Evolutionary conservation across 108 stramenopile species (phyloP).

Genomic region (Cylindrotheca closterium): DNA sequence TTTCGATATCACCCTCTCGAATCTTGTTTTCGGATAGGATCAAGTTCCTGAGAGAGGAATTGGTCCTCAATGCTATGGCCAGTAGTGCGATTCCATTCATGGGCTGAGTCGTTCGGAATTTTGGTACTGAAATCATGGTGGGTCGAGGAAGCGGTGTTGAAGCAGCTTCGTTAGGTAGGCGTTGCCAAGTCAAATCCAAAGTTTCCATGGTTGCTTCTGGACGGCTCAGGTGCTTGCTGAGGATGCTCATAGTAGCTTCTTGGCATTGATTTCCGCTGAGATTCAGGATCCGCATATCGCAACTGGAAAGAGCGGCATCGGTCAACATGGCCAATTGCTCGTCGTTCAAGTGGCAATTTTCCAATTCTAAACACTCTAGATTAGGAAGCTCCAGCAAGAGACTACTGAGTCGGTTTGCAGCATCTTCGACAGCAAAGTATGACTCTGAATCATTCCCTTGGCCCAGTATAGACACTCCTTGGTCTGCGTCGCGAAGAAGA

Average conservation of each 20-base stretch:
- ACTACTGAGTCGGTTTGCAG: background rate
- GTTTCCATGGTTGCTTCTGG: background rate
- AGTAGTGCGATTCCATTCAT: background rate
- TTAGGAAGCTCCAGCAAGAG: background rate
- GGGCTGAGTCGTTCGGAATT: background rate
- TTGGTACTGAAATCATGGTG: background rate
- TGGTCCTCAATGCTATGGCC: background rate
- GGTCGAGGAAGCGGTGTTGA: background rate
- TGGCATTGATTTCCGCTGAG: background rate
- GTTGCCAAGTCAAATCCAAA: background rate
- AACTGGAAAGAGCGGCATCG: background rate
- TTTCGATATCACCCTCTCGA: background rate
- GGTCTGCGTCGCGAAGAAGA: background rate
- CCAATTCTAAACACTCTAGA: background rate
- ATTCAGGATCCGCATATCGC: background rate
- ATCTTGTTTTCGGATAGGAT: constrained; percentile 5
- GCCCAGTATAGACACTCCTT: background rate
- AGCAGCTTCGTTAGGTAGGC: background rate
- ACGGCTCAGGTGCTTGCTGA: background rate
- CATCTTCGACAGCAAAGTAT: background rate
- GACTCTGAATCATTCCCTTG: background rate
- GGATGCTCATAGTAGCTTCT: background rate
- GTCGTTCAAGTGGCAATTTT: background rate
- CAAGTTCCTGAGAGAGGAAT: constrained; percentile 4
- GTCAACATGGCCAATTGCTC: background rate